These are phyloP conservation scores for Diplosphaera chodatii DNA, from an alignment of 139 green algal genomes.

Conservation along the genomic window DNA sequence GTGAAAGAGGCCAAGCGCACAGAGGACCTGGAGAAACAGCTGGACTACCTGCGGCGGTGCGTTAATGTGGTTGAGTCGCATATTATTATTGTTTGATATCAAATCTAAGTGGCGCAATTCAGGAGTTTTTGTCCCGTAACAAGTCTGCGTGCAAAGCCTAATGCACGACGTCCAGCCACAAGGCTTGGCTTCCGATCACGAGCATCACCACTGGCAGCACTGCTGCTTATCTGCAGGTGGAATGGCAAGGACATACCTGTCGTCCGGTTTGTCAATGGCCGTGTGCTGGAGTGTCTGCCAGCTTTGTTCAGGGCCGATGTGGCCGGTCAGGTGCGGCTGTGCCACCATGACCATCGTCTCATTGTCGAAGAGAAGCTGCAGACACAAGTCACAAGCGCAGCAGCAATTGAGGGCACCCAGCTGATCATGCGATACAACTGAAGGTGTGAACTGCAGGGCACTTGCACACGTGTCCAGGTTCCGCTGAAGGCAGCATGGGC, in stretches of 20 bases:
- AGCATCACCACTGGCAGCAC: no score
- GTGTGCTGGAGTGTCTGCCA: constrained; percentile 28
- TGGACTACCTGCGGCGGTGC: constrained; percentile 2
- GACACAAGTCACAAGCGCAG: no score
- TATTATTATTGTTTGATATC: no score
- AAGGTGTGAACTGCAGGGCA: no score
- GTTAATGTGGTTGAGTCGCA: neutral
- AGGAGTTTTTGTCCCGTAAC: neutral
- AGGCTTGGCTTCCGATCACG: no score
- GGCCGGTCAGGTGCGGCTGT: no score
- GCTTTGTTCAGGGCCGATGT: constrained; percentile 37
- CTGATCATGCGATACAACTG: no score
- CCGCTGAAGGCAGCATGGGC: constrained; percentile 76
- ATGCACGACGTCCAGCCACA: no score
- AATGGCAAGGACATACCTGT: constrained; percentile 26
- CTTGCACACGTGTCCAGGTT: constrained; percentile 39
- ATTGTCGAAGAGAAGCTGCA: no score
- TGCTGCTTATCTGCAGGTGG: constrained; percentile 30
- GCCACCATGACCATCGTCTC: no score
- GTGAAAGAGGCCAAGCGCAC: neutral
- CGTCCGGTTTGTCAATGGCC: constrained; percentile 51
- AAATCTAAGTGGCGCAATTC: no score
- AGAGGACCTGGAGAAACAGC: constrained; percentile 7
- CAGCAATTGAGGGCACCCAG: no score
- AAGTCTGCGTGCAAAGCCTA: neutral